phyloP scores from a whole-genome alignment of 23 red algal genomes.

The Agarophyton chilense region DNA sequence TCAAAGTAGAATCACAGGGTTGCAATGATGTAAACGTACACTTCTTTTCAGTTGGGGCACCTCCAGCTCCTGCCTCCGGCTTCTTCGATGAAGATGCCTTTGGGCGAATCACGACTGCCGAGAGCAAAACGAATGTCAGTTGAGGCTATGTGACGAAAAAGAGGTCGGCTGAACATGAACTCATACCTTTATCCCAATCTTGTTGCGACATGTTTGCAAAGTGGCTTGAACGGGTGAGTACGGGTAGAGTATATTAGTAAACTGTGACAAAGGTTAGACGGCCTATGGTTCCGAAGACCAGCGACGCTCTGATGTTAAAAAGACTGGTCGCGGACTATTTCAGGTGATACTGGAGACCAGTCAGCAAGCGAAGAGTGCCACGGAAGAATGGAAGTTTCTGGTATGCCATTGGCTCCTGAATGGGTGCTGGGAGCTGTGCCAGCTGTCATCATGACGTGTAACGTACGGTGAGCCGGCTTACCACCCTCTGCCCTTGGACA shows the following conservation, averaged over 20 bases:
- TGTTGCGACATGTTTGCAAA: background rate
- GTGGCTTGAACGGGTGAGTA: background rate
- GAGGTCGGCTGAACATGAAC: background rate
- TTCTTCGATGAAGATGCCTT: constrained; percentile 43
- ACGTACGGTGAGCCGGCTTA: too few species aligned
- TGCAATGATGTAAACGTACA: constrained; percentile 10
- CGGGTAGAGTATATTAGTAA: too few species aligned
- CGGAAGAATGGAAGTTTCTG: background rate
- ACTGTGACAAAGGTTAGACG: too few species aligned
- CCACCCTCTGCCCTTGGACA: too few species aligned
- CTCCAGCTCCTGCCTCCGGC: constrained; percentile 6
- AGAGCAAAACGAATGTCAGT: background rate
- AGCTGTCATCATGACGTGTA: background rate
- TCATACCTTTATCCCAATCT: constrained; percentile 22
- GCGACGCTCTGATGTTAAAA: too few species aligned
- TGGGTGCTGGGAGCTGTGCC: background rate
- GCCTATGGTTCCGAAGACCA: too few species aligned
- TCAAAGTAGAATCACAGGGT: background rate
- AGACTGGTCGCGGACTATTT: too few species aligned
- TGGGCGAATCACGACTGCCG: constrained; percentile 64
- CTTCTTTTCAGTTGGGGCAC: constrained; percentile 60
- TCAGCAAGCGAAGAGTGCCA: background rate
- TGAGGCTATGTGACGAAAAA: background rate
- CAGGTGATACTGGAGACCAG: background rate
- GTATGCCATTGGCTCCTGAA: background rate